Evolutionary conservation across 129 eudicot species (phyloP).

Genomic region (Logfia minima): DNA sequence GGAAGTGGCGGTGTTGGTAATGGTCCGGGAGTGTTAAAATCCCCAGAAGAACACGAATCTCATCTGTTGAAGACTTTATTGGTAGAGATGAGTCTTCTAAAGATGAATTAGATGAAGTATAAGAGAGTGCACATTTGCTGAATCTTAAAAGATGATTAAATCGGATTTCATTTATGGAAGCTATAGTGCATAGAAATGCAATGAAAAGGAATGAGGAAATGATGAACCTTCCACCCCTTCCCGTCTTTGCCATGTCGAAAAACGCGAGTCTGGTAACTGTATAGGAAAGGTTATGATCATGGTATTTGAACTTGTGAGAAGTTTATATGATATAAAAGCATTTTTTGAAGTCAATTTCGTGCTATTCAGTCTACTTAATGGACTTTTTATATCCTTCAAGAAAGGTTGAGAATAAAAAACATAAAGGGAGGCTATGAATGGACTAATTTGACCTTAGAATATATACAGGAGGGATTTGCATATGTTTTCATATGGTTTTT

Average conservation of each 20-base stretch:
- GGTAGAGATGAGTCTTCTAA: slow-evolving; percentile 4
- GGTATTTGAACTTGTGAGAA: slow-evolving; percentile 12
- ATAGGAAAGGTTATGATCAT: slow-evolving; percentile 24
- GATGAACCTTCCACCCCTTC: slow-evolving; percentile 52
- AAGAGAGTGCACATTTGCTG: slow-evolving; percentile 54
- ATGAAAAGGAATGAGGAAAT: slow-evolving; percentile 67
- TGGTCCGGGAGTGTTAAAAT: slow-evolving; percentile 88
- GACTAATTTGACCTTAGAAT: slow-evolving; percentile 30
- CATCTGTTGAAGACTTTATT: slow-evolving; percentile 37
- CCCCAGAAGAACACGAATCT: slow-evolving; percentile 74
- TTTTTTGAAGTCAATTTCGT: slow-evolving; percentile 41
- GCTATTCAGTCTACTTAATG: slow-evolving; percentile 34
- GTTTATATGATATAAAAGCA: slow-evolving; percentile 38
- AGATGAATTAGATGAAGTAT: slow-evolving; percentile 23
- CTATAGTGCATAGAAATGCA: slow-evolving; percentile 62
- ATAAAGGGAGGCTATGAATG: background rate
- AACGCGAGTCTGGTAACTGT: background rate
- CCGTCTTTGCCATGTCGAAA: slow-evolving; percentile 45
- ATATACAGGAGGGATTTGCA: background rate
- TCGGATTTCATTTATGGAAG: slow-evolving; percentile 71
- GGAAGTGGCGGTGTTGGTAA: slow-evolving; percentile 82
- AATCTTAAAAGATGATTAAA: slow-evolving; percentile 51
- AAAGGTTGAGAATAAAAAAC: slow-evolving; percentile 30
- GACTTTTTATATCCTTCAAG: slow-evolving; percentile 56
- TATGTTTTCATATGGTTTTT: slow-evolving; percentile 12